phyloP scores from a whole-genome alignment of 129 eudicot genomes.

The Glebionis coronaria region DNA sequence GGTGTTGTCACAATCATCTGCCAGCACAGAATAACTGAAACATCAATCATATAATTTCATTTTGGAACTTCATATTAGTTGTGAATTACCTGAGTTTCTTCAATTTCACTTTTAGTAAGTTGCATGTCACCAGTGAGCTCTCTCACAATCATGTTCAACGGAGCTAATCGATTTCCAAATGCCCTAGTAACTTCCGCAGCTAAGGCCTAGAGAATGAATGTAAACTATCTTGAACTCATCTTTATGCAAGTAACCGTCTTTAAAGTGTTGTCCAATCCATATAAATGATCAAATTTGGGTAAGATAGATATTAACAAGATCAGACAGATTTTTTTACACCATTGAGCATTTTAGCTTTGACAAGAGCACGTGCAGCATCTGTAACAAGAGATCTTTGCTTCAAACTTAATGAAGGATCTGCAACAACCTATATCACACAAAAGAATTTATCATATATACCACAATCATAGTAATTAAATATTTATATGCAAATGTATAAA shows the following conservation, averaged over 20 bases:
- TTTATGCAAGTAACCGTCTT: slow-evolving; percentile 93
- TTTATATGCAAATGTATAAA: no score
- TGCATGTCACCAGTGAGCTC: slow-evolving; percentile 99
- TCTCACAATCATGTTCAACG: slow-evolving; percentile 78
- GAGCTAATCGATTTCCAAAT: slow-evolving; percentile 83
- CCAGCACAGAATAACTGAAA: slow-evolving; percentile 7
- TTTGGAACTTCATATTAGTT: slow-evolving; percentile 12
- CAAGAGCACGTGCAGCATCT: no score
- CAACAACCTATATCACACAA: no score
- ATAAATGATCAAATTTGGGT: slow-evolving; percentile 10
- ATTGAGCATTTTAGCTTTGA: no score
- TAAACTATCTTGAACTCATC: slow-evolving; percentile 80
- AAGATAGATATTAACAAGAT: slow-evolving; percentile 5
- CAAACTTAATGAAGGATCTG: no score
- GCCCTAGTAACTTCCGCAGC: slow-evolving; percentile 97
- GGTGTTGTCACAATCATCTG: slow-evolving; percentile 99
- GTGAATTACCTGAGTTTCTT: slow-evolving; percentile 82
- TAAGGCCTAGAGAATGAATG: slow-evolving; percentile 57
- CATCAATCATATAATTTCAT: slow-evolving; percentile 9
- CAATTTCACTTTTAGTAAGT: slow-evolving; percentile 85
- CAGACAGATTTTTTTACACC: slow-evolving; percentile 9
- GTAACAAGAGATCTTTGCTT: no score
- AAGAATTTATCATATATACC: no score
- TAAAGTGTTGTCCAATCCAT: slow-evolving; percentile 88
- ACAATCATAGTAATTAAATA: no score